These are phyloP conservation scores for Colletotrichum noveboracense DNA, from an alignment of 2,329 filamentous ascomycete species.

Conservation along the genomic window DNA sequence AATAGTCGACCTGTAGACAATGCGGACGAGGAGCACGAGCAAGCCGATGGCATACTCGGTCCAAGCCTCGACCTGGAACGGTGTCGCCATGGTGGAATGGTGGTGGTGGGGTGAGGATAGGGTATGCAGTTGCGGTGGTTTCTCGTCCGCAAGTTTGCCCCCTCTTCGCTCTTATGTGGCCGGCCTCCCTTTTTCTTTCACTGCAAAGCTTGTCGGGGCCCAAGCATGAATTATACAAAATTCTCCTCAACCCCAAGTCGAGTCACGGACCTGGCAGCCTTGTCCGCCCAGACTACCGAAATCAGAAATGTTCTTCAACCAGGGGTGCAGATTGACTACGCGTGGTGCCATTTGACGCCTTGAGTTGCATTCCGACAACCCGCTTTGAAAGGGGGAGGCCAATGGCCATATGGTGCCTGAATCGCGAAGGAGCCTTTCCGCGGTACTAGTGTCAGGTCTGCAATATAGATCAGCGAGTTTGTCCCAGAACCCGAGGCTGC, in stretches of 20 bases:
- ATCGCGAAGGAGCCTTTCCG: background rate
- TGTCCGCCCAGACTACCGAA: background rate
- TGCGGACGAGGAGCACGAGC: constrained; percentile 40
- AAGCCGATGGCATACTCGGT: constrained; percentile 45
- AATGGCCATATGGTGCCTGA: background rate
- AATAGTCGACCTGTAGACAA: constrained; percentile 40
- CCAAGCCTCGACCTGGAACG: constrained; percentile 50
- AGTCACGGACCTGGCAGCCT: background rate
- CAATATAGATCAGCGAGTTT: background rate
- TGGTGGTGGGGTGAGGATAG: background rate
- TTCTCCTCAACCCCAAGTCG: background rate
- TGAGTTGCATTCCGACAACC: background rate
- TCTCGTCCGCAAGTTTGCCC: constrained; percentile 11
- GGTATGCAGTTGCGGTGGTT: constrained; percentile 11
- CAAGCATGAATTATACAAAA: constrained; percentile 3
- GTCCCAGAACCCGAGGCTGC: background rate
- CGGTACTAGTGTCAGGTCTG: background rate
- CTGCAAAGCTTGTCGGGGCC: background rate
- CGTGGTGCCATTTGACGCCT: background rate
- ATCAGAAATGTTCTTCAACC: background rate
- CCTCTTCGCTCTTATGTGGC: background rate
- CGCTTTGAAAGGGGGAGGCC: background rate
- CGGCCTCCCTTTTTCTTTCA: background rate
- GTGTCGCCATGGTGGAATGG: constrained; percentile 34
- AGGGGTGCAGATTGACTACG: background rate